phyloP scores from a whole-genome alignment of 2,329 filamentous ascomycete genomes.

The Talaromyces sp. region DNA sequence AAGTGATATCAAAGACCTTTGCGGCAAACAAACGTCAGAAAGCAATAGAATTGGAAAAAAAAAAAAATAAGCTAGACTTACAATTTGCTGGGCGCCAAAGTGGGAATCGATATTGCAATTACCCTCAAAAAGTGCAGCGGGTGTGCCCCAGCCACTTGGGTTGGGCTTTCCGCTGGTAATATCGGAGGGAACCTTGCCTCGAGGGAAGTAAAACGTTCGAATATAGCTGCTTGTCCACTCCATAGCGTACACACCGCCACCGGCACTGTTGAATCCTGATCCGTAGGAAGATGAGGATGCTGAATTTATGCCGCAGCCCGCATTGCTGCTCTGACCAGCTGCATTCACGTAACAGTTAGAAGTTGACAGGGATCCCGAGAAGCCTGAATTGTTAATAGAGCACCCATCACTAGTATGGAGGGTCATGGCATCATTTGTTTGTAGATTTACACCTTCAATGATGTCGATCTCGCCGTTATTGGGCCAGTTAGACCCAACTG shows the following conservation, averaged over 20 bases:
- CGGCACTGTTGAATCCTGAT: conserved; percentile 45
- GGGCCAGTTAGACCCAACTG: conserved; percentile 36
- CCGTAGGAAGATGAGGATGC: conserved; percentile 26
- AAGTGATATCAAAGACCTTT: conserved; percentile 47
- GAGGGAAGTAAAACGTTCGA: conserved; percentile 47
- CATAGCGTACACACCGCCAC: conserved; percentile 46
- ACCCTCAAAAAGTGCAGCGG: conserved; percentile 38
- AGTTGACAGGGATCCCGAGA: conserved; percentile 45
- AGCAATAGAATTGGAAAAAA: conserved; percentile 22
- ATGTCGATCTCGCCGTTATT: conserved; percentile 44
- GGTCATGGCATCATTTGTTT: conserved; percentile 41
- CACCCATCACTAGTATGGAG: conserved; percentile 44
- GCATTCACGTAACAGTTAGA: conserved; percentile 44
- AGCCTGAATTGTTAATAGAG: conserved; percentile 37
- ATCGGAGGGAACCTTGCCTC: conserved; percentile 38
- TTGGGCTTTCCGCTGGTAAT: conserved; percentile 38
- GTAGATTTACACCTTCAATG: conserved; percentile 46
- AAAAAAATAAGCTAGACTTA: neutral
- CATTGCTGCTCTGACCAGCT: conserved; percentile 15
- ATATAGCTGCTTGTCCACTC: conserved; percentile 42
- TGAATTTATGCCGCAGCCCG: neutral
- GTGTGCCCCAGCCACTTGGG: conserved; percentile 40
- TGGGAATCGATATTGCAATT: neutral
- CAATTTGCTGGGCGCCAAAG: neutral
- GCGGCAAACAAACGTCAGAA: conserved; percentile 30